Percentiles rank a stretch among this genome's conserved stretches.
phyloP scores from a whole-genome alignment of 768 basidiomycete species.

The Paxillus ammoniavirescens region DNA sequence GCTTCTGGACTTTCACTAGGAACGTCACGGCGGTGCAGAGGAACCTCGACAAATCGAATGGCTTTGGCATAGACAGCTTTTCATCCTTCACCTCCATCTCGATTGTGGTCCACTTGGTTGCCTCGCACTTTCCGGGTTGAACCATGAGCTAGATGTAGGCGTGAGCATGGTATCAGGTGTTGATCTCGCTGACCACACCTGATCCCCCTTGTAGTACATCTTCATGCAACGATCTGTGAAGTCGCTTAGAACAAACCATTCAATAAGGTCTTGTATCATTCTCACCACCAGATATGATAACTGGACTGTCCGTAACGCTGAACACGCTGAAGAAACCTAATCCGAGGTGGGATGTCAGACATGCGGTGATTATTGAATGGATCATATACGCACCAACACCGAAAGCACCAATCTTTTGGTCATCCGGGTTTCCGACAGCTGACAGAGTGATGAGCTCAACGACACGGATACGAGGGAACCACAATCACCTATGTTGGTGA shows the following conservation, averaged over 20 bases:
- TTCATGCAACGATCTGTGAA: background rate
- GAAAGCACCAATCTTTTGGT: slow-evolving; percentile 50
- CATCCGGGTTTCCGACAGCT: slow-evolving; percentile 54
- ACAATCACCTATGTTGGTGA: slow-evolving; percentile 42
- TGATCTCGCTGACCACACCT: slow-evolving; percentile 4
- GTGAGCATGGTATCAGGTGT: background rate
- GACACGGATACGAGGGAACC: background rate
- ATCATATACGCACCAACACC: slow-evolving; percentile 26
- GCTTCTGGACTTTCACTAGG: slow-evolving; percentile 36
- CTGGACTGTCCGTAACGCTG: slow-evolving; percentile 26
- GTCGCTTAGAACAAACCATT: background rate
- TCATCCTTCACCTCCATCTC: slow-evolving; percentile 46
- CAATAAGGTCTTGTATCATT: background rate
- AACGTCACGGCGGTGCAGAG: slow-evolving; percentile 49
- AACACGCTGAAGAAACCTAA: slow-evolving; percentile 29
- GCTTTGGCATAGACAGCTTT: slow-evolving; percentile 37
- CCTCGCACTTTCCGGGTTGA: background rate
- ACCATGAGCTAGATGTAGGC: slow-evolving; percentile 1
- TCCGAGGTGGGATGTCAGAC: background rate
- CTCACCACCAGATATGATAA: slow-evolving; percentile 22
- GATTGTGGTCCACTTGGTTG: slow-evolving; percentile 40
- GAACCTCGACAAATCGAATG: slow-evolving; percentile 47
- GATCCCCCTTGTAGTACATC: slow-evolving; percentile 7
- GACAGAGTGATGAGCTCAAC: slow-evolving; percentile 1
- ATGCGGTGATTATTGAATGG: background rate